A percentile compares a stretch with the other conserved stretches of the same genome.
Conservation (phyloP, 306 rosid genomes). For the Vachellia collinsii region DNA sequence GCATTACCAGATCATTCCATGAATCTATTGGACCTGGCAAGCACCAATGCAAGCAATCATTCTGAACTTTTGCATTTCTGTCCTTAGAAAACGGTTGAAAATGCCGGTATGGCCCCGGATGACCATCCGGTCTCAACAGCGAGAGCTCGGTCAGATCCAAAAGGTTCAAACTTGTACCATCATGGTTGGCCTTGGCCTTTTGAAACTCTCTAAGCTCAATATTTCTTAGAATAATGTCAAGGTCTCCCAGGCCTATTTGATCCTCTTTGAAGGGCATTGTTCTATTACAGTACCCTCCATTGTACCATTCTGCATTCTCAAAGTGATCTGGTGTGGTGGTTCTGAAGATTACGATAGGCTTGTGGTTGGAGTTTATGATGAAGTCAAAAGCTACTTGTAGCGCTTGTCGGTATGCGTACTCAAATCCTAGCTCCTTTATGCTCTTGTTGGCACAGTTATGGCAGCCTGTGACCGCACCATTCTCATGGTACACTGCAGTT, state of each 20-base stretch:
- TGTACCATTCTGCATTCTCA: slow-evolving; percentile 85
- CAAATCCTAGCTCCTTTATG: slow-evolving; percentile 63
- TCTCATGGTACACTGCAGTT: slow-evolving; percentile 71
- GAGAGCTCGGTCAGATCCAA: slow-evolving; percentile 72
- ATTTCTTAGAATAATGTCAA: slow-evolving; percentile 51
- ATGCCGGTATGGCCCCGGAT: slow-evolving; percentile 81
- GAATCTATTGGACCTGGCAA: slow-evolving; percentile 94
- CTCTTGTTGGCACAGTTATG: slow-evolving; percentile 69
- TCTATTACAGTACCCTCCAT: slow-evolving; percentile 86
- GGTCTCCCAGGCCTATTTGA: slow-evolving; percentile 41
- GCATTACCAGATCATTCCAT: slow-evolving; percentile 78
- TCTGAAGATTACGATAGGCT: slow-evolving; percentile 62
- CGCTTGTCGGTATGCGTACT: slow-evolving; percentile 61
- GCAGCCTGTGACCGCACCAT: slow-evolving; percentile 55
- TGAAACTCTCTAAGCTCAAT: slow-evolving; percentile 68
- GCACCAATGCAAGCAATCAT: slow-evolving; percentile 64
- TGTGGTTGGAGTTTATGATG: slow-evolving; percentile 43
- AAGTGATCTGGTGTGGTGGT: slow-evolving; percentile 88
- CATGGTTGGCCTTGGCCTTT: slow-evolving; percentile 34
- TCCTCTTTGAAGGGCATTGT: slow-evolving; percentile 71
- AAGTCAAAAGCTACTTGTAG: slow-evolving; percentile 47
- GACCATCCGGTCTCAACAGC: slow-evolving; percentile 84
- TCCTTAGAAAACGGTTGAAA: slow-evolving; percentile 68
- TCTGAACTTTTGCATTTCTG: slow-evolving; percentile 35
- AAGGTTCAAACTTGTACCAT: slow-evolving; percentile 45